Evolutionary conservation across 2,329 filamentous ascomycete genomes (phyloP).

Genomic region (Neopestalotiopsis rosae): DNA sequence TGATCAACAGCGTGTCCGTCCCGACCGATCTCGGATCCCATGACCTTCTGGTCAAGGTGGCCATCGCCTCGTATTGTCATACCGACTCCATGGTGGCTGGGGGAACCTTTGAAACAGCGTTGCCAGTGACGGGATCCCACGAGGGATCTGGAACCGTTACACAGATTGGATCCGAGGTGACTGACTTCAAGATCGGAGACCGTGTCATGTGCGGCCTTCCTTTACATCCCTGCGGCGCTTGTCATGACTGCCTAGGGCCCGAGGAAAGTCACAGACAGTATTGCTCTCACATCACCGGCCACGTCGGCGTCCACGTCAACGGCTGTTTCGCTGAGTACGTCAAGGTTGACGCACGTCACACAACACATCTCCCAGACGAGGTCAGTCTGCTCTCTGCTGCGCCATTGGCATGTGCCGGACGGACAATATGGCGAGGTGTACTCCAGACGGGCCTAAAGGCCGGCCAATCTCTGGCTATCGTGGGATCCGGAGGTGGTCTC

Average conservation of each 20-base stretch:
- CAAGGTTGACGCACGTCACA: slow-evolving; percentile 51
- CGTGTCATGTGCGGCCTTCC: slow-evolving; percentile 62
- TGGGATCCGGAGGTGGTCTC: slow-evolving; percentile 56
- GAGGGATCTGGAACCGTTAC: slow-evolving; percentile 63
- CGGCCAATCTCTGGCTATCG: slow-evolving; percentile 47
- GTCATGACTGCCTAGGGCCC: slow-evolving; percentile 54
- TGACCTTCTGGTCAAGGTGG: slow-evolving; percentile 66
- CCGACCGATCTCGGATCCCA: slow-evolving; percentile 50
- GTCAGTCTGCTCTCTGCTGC: slow-evolving; percentile 57
- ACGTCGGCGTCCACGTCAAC: slow-evolving; percentile 54
- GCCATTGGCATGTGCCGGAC: slow-evolving; percentile 49
- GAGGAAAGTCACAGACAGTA: slow-evolving; percentile 58
- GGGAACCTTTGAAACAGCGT: slow-evolving; percentile 51
- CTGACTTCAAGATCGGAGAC: slow-evolving; percentile 53
- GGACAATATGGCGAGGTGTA: slow-evolving; percentile 20
- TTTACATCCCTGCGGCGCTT: slow-evolving; percentile 57
- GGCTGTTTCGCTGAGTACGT: slow-evolving; percentile 65
- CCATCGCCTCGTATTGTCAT: slow-evolving; percentile 66
- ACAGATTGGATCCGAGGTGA: slow-evolving; percentile 46
- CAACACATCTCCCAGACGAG: slow-evolving; percentile 51
- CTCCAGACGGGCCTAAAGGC: slow-evolving; percentile 17
- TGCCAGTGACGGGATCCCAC: slow-evolving; percentile 61
- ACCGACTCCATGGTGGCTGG: slow-evolving; percentile 62
- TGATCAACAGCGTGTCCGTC: slow-evolving; percentile 53
- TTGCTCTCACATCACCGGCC: slow-evolving; percentile 49